Evolutionary conservation across 495 filamentous ascomycete genomes (phyloP), one percentile per base, ranked within the genome.

Genomic region (Lasiosphaeria ovina): DNA sequence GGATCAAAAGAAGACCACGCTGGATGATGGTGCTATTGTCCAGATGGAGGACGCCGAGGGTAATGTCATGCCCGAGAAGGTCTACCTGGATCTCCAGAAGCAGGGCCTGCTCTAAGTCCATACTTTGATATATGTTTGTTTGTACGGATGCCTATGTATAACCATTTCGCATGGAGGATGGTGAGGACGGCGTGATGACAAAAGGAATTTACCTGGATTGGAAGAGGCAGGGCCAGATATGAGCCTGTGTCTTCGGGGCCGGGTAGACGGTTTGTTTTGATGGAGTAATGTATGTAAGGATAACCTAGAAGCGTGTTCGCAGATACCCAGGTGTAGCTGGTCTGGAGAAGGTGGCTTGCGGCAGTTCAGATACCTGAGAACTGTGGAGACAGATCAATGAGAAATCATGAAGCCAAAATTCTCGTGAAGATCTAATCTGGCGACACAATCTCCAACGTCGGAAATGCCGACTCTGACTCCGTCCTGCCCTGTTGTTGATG

Each of bases 41-140:
- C 91, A 98, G 79, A 98, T 98, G 95, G 94, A 98, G 80, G 94
- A 98, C 75, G 89, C 84, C 0, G 89, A 96, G 69, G 94, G 94
- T 49, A 98, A 98, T 70, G 95, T 98, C 34, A 98, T 98, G 94
- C 94, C 95, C 0, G 89, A 96, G 78, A 95, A 95, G 78, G 91
- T 98, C 45, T 98, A 97, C 69, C 83, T 91, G 56, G 95, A 98
- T 74, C 72, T 91, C 70, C 80, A 85, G 74, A 88, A 87, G 72
- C 85, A 88, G 67, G 88, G 88, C 55, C 72, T 91, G 61, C 76
- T 90, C 48, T 89, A 76, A 74, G 9, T 24, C 24, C 24, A 24
- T 24, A 24, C 24, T 2, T 24, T 24, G 24, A 24, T 24, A 2
- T 24, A 24, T 24, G 2, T 24, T 24, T 24, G 24, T 24, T 24